Evolutionary conservation across 371 early-diverging fungal species (phyloP).

Genomic region (Haplosporangium sp.): DNA sequence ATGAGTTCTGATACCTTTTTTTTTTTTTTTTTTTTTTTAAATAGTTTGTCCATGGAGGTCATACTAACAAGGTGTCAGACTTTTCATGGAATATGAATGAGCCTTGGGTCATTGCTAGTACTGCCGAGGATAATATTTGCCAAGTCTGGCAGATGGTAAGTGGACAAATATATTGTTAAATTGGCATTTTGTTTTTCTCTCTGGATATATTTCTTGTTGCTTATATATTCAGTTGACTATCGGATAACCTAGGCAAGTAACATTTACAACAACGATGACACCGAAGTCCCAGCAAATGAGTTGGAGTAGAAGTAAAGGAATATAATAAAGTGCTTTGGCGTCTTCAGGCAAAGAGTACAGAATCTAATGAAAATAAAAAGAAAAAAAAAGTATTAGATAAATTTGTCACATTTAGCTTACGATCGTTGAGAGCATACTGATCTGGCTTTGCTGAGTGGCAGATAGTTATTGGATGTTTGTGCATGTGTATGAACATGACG

Average conservation of each 20-base stretch:
- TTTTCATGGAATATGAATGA: constrained; percentile 97
- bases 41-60: constrained; percentile 98
- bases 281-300: constrained; percentile 56
- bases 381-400: no score
- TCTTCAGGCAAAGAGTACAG: not conserved
- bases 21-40: not conserved
- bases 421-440: no score
- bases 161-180: not conserved
- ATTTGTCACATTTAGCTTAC: no score
- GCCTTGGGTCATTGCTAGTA: constrained; percentile 94
- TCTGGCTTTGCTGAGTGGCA: no score
- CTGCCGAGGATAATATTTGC: constrained; percentile 85
- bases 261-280: constrained; percentile 59
- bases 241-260: constrained; percentile 46
- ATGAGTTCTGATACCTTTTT: not conserved
- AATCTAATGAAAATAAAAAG: no score
- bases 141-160: constrained; percentile 99
- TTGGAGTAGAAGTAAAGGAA: constrained; percentile 30
- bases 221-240: not conserved
- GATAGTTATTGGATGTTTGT: no score
- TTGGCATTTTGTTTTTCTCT: not conserved
- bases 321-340: not conserved
- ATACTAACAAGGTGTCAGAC: constrained; percentile 97
- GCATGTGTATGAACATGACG: no score
- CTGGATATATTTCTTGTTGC: not conserved